Base-by-base conservation (phyloP, 2,329 filamentous ascomycete genomes). In the Furcasterigmium sp. region DNA sequence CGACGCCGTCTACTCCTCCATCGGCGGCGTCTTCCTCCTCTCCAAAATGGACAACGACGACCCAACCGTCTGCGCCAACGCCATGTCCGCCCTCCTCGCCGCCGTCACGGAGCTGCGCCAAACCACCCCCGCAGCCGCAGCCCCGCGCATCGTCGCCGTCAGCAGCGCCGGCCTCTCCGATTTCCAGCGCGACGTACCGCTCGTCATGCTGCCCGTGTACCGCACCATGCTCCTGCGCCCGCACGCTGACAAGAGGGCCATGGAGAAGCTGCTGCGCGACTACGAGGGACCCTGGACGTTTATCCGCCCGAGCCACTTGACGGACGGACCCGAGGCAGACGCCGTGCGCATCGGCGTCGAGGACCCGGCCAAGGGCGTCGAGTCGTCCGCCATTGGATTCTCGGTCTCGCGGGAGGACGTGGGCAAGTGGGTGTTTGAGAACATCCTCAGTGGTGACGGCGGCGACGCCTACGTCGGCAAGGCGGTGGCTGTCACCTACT, bases 1-100 rank as follows among this genome's bases (percentile, higher is more conserved):
- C 6, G 70, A 76, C 50, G 55, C 57, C 3, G 54, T 80, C 29
- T 52, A 78, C 44, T 73, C 61, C 44, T 68, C 68, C 44, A 66
- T 81, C 50, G 76, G 76, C 44, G 60, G 56, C 19, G 41, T 54
- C 40, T 37, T n/a, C n/a, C n/a, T n/a, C n/a, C n/a, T 64, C 37
- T 46, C 51, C 32, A 65, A 56, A 28, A 50, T 68, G 44, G 57
- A 51, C 2, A 53, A 70, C 19, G 64, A 70, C 45, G 70, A 79
- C 50, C 67, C 70, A 0, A 51, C 64, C 11, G 65, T 80, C 19
- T 80, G 76, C 56, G 55, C 67, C 26, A 59, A 60, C 18, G 70
- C 67, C 44, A 72, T 70, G 48, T 41, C 43, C 3, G 56, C 62
- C 2, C 63, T 80, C 1, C 50, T 79, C 1, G 50, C 55, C 0